A percentile compares a stretch with the other conserved stretches of the same genome.
phyloP scores from a whole-genome alignment of 257 asterid species.

The Solanum tacnaense region DNA sequence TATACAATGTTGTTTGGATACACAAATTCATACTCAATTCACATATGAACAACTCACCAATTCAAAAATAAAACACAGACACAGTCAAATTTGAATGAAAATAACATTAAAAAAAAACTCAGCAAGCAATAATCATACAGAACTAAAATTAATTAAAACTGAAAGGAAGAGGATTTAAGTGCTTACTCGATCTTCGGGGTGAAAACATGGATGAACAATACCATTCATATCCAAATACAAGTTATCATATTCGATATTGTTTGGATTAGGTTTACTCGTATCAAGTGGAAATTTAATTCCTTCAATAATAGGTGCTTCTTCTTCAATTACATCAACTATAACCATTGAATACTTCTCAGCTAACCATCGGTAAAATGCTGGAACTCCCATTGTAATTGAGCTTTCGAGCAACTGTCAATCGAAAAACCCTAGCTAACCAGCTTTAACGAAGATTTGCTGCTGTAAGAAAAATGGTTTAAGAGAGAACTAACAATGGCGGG shows the following conservation, averaged over 20 bases:
- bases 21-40: background rate
- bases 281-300: background rate
- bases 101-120: background rate
- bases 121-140: background rate
- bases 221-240: conserved; percentile 17
- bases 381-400: conserved; percentile 30
- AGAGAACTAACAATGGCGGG: background rate
- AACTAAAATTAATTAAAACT: background rate
- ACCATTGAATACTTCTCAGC: conserved; percentile 26
- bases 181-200: background rate
- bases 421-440: background rate
- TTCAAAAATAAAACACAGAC: background rate
- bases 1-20: background rate
- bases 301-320: background rate
- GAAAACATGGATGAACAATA: conserved; percentile 11
- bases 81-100: background rate
- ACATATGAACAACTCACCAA: background rate
- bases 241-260: background rate
- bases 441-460: background rate
- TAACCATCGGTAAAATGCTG: conserved; percentile 42
- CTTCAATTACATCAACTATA: conserved; percentile 8
- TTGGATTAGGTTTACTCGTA: background rate
- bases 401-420: background rate
- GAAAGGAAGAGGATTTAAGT: background rate
- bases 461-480: background rate